Percentiles rank a stretch among this genome's conserved stretches.
Conservation (phyloP, 2,329 filamentous ascomycete genomes). For the Ophiostoma ips region DNA sequence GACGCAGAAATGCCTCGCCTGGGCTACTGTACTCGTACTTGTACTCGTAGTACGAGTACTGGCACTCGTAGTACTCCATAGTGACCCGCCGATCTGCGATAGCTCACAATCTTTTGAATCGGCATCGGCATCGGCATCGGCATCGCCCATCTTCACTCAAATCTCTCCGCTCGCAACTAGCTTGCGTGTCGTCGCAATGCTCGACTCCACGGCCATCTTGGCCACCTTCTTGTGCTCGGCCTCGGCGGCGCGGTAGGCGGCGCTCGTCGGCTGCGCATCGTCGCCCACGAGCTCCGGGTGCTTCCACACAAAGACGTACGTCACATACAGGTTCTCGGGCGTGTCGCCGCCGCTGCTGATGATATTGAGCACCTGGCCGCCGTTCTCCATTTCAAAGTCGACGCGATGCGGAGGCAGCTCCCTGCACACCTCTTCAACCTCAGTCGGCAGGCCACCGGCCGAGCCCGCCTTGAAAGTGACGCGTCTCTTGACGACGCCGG, state of each 20-base stretch:
- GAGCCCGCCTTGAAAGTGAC: slow-evolving; percentile 10
- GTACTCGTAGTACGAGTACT: too few species aligned
- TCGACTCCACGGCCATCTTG: slow-evolving; percentile 15
- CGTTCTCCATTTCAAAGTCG: slow-evolving; percentile 20
- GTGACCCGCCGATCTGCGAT: too few species aligned
- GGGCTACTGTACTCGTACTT: too few species aligned
- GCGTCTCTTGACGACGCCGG: slow-evolving; percentile 9
- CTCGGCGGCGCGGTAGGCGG: slow-evolving; percentile 13
- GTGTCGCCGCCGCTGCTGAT: slow-evolving; percentile 14
- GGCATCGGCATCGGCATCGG: too few species aligned
- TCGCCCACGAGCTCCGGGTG: slow-evolving; percentile 12
- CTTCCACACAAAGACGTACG: slow-evolving; percentile 22
- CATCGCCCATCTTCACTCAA: too few species aligned
- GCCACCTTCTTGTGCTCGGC: slow-evolving; percentile 17
- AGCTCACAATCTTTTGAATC: too few species aligned
- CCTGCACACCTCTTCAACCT: slow-evolving; percentile 20
- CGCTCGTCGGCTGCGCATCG: slow-evolving; percentile 10
- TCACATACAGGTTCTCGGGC: slow-evolving; percentile 19
- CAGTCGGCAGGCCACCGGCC: background rate
- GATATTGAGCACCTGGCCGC: slow-evolving; percentile 21
- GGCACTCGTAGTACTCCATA: too few species aligned
- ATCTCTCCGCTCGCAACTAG: background rate
- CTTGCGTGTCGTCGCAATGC: slow-evolving; percentile 2
- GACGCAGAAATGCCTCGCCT: too few species aligned
- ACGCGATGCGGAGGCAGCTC: slow-evolving; percentile 19